Percentiles rank a stretch among this genome's conserved stretches.
Evolutionary conservation across 768 basidiomycete species (phyloP).

Genomic region (Amanita fuliginea): DNA sequence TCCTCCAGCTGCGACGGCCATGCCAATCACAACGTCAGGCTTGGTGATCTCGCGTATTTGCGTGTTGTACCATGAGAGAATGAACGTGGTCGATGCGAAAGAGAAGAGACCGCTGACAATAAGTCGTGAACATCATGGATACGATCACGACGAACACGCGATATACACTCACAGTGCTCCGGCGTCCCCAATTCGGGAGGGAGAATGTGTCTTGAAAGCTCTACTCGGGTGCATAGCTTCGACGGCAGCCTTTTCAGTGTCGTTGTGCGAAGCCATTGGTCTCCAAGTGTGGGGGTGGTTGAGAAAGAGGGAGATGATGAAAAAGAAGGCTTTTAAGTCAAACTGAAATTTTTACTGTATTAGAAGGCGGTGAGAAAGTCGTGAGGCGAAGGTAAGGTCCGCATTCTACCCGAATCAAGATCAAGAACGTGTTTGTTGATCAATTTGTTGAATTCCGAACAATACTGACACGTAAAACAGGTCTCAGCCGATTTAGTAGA

Average conservation of each 20-base stretch:
- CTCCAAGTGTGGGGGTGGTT: background rate
- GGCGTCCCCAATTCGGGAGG: conserved; percentile 36
- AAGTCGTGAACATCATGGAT: background rate
- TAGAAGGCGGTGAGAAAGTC: too few species aligned
- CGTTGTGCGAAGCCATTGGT: background rate
- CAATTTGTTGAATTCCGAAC: too few species aligned
- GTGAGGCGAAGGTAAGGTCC: too few species aligned
- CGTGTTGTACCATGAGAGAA: conserved; percentile 67
- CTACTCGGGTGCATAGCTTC: background rate
- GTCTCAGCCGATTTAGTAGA: too few species aligned
- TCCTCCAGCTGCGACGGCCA: conserved; percentile 81
- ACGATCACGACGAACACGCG: background rate
- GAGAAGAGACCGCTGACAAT: conserved; percentile 58
- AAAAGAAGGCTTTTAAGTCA: too few species aligned
- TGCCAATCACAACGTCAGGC: conserved; percentile 73
- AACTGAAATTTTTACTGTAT: too few species aligned
- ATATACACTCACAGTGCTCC: conserved; percentile 33
- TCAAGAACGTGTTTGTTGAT: too few species aligned
- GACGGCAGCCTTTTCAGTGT: background rate
- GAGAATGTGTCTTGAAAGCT: background rate
- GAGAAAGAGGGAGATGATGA: background rate
- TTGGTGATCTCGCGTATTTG: conserved; percentile 36
- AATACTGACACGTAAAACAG: too few species aligned
- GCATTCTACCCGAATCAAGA: too few species aligned
- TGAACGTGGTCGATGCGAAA: conserved; percentile 77